phyloP scores from a whole-genome alignment of 2,329 filamentous ascomycete species.

The Fusarium udum region DNA sequence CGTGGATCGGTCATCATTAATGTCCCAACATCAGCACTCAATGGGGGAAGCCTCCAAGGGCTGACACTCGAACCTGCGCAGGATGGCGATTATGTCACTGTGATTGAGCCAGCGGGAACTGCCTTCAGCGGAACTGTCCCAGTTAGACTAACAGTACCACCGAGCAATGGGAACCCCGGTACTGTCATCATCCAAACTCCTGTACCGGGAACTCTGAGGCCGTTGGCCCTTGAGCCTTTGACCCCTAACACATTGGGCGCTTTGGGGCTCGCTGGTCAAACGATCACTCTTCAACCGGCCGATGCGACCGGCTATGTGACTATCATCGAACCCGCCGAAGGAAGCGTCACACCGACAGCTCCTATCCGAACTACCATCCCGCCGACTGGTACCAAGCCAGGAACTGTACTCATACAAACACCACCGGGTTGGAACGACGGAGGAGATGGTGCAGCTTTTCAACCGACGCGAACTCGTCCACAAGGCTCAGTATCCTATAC shows the following conservation, averaged over 20 bases:
- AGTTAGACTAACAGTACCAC: conserved; percentile 17
- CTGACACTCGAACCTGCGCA: conserved; percentile 19
- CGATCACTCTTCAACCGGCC: conserved; percentile 23
- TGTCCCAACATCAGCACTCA: background rate
- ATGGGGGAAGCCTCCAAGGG: background rate
- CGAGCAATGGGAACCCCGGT: conserved; percentile 18
- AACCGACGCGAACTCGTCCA: background rate
- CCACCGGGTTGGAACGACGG: background rate
- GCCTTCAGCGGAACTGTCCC: background rate
- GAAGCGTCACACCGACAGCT: conserved; percentile 9
- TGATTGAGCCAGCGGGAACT: conserved; percentile 20
- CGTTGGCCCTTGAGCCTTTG: background rate
- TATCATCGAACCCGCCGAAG: conserved; percentile 31
- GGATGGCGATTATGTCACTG: conserved; percentile 24
- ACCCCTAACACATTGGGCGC: background rate
- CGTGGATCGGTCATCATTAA: conserved; percentile 35
- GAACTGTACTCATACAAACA: conserved; percentile 37
- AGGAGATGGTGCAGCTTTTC: background rate
- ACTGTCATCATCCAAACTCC: conserved; percentile 39
- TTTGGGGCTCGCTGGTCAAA: conserved; percentile 3
- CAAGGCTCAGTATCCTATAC: conserved; percentile 10
- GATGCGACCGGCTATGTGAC: conserved; percentile 28
- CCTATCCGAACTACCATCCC: conserved; percentile 29
- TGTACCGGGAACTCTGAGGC: background rate
- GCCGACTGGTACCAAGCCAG: conserved; percentile 33